These are phyloP conservation scores for Zymoseptoria ardabiliae DNA, from an alignment of 2,329 filamentous ascomycete species.

Conservation along the genomic window DNA sequence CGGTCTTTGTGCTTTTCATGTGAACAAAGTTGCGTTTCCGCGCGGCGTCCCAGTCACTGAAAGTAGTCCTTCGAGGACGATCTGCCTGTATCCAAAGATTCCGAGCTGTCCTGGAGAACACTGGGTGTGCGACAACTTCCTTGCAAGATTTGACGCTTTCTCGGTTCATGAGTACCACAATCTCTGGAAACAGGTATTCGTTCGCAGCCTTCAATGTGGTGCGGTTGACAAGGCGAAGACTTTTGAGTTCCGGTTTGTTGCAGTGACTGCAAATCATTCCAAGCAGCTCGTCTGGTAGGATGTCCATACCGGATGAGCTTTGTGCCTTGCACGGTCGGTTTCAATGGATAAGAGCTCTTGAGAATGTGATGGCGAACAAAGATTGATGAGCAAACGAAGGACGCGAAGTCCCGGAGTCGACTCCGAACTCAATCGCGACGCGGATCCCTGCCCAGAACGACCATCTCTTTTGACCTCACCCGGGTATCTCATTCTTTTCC, in stretches of 20 bases:
- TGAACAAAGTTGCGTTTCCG: neutral
- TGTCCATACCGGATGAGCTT: neutral
- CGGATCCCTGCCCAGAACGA: neutral
- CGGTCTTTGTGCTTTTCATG: no score
- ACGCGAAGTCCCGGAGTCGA: neutral
- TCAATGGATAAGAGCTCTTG: no score
- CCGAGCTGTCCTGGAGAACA: neutral
- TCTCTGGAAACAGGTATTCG: neutral
- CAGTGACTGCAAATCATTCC: neutral
- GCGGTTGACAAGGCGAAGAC: neutral
- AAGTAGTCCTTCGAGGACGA: neutral
- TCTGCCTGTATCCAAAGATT: neutral
- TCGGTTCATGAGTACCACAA: neutral
- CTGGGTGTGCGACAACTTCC: neutral
- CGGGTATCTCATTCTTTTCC: no score
- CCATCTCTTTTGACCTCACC: neutral
- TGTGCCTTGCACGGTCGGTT: no score
- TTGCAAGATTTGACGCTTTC: neutral
- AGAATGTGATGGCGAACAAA: neutral
- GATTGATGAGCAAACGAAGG: neutral
- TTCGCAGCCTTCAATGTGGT: neutral
- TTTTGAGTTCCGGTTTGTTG: neutral
- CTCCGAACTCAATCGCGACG: neutral
- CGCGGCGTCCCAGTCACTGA: neutral
- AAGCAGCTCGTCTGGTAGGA: neutral